A percentile compares a stretch with the other conserved stretches of the same genome.
Evolutionary conservation across 2,329 filamentous ascomycete genomes (phyloP).

Genomic region (Fusarium sp.): DNA sequence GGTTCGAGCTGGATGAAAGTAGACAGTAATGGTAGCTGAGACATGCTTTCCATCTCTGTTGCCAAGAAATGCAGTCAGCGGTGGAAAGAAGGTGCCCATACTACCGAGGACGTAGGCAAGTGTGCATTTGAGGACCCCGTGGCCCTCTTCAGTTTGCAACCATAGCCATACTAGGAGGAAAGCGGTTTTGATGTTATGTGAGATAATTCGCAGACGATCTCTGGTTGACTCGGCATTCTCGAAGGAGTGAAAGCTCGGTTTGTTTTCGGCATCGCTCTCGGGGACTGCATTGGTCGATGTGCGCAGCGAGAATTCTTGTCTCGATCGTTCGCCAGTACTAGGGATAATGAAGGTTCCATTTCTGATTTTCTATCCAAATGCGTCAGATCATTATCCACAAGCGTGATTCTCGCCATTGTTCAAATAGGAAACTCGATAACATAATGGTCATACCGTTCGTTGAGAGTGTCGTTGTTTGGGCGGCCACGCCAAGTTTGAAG

Average conservation of each 20-base stretch:
- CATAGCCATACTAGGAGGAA: conserved; percentile 68
- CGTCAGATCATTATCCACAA: conserved; percentile 21
- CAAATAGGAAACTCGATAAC: background rate
- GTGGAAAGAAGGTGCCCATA: conserved; percentile 85
- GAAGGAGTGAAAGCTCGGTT: conserved; percentile 40
- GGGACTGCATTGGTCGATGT: conserved; percentile 57
- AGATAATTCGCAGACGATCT: conserved; percentile 55
- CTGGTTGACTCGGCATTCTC: conserved; percentile 52
- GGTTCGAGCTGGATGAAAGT: conserved; percentile 91
- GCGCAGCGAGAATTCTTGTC: conserved; percentile 84
- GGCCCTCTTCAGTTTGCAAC: conserved; percentile 79
- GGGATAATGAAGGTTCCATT: conserved; percentile 92
- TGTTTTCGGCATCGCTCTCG: conserved; percentile 24
- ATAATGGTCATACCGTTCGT: conserved; percentile 58
- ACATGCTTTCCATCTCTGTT: conserved; percentile 93
- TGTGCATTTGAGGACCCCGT: conserved; percentile 90
- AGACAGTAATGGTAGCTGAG: conserved; percentile 93
- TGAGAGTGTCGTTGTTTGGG: conserved; percentile 61
- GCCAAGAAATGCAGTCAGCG: conserved; percentile 81
- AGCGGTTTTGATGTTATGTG: conserved; percentile 57
- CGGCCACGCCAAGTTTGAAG: conserved; percentile 57
- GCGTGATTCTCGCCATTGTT: background rate
- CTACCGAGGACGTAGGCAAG: conserved; percentile 90
- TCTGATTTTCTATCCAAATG: conserved; percentile 74
- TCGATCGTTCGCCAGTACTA: conserved; percentile 86